Base-by-base conservation (phyloP, 2,329 filamentous ascomycete genomes). In the Taxawa tesnikishii region DNA sequence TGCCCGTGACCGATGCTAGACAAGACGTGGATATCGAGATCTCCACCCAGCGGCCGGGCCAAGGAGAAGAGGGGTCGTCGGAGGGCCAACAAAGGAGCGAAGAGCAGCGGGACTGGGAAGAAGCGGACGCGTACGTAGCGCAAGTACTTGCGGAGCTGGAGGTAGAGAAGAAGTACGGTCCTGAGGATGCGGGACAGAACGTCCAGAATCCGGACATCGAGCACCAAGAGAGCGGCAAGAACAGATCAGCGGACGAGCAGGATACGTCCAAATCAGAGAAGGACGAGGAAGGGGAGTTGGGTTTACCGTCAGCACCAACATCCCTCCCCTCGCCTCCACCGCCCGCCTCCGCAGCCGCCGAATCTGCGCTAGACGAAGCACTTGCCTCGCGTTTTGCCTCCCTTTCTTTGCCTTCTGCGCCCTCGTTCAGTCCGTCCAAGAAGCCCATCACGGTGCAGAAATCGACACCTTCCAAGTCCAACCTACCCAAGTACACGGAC, bases 401-500 rank as follows among this genome's bases (percentile, higher is more conserved):
- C n/a, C 55, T 65, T 11, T 50, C 48, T 12, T 53, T 68, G 1
- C 65, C 65, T 5, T 63, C 63, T 1, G 61, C 59, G 4, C 65
- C 65, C 3, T 62, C 56, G 1, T 57, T 59, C 28, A 37, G 32
- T 12, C 39, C 38, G 6, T 28, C 38, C 4, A 37, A 38, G 25
- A 43, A 43, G 15, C 33, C 38, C n/a, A 31, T 35, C 25, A 37
- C 29, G 9, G 33, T 42, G 6, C 37, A 36, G 9, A 36, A 38
- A 19, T 28, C 12, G 11, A 24, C 31, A 5, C 53, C 50, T 29
- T 34, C 51, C 1, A 50, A 51, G 28, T 48, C 52, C 5, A 60
- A 46, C 29, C 29, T 56, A 10, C 47, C 55, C n/a, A 51, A 49
- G 29, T 61, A 56, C 48, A 73, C 75, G 0, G 78, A 87, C 44